Conservation (phyloP, 768 basidiomycete genomes). For the Phlebiopsis flavidoalba region DNA sequence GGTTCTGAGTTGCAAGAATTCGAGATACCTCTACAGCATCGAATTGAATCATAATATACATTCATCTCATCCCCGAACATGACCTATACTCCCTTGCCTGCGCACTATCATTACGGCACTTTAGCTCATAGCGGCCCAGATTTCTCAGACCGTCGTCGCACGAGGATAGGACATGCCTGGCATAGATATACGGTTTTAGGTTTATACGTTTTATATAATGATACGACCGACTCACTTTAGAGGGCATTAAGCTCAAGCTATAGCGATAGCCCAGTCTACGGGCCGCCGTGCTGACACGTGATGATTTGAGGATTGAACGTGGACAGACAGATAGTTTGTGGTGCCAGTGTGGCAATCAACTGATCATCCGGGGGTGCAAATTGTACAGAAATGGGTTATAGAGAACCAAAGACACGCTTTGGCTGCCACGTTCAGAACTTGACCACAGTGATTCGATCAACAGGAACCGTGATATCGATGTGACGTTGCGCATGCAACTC, state of each 20-base stretch:
- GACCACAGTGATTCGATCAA: too few species aligned
- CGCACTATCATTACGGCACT: background rate
- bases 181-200: background rate
- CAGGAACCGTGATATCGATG: too few species aligned
- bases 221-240: background rate
- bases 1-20: background rate
- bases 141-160: too few species aligned
- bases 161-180: background rate
- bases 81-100: background rate
- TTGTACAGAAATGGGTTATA: too few species aligned
- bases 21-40: background rate
- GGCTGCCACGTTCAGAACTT: too few species aligned
- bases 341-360: background rate
- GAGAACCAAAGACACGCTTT: too few species aligned
- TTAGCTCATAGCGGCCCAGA: too few species aligned
- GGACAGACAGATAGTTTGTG: background rate
- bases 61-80: background rate
- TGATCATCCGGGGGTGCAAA: background rate
- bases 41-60: background rate
- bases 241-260: constrained; percentile 1
- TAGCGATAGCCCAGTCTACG: background rate
- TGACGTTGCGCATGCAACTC: too few species aligned
- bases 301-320: background rate
- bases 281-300: background rate
- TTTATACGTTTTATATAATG: background rate